Evolutionary conservation across 2,329 filamentous ascomycete species (phyloP).

Genomic region (Sporothrix pseudoabietina): DNA sequence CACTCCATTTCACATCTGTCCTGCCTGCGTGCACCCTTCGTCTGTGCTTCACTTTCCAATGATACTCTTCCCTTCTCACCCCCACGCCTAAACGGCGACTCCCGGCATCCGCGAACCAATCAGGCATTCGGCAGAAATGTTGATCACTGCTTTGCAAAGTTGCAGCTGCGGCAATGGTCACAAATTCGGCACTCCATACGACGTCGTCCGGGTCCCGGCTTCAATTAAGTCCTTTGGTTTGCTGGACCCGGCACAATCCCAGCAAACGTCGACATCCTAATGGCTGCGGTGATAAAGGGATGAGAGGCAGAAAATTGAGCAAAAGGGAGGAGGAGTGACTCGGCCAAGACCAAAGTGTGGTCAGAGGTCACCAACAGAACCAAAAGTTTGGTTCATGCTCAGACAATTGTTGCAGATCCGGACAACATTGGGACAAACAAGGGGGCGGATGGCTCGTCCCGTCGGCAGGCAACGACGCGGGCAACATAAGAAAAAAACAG

Average conservation of each 20-base stretch:
- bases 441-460: background rate
- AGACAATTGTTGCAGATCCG: background rate
- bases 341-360: background rate
- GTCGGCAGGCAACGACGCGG: background rate
- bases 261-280: background rate
- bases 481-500: background rate
- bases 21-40: background rate
- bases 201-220: conserved; percentile 7
- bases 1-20: background rate
- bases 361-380: background rate
- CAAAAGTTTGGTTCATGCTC: background rate
- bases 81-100: background rate
- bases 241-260: background rate
- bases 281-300: background rate
- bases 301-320: background rate
- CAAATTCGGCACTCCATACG: conserved; percentile 3
- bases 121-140: background rate
- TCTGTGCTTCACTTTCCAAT: background rate
- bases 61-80: background rate
- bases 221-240: background rate
- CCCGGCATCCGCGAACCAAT: conserved; percentile 1
- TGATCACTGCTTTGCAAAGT: background rate
- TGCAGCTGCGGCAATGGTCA: background rate
- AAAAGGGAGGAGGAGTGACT: background rate
- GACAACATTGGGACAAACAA: background rate